A percentile compares a stretch with the other conserved stretches of the same genome.
Evolutionary conservation across 108 stramenopile genomes (phyloP).

Genomic region (Cyclotella sp.): DNA sequence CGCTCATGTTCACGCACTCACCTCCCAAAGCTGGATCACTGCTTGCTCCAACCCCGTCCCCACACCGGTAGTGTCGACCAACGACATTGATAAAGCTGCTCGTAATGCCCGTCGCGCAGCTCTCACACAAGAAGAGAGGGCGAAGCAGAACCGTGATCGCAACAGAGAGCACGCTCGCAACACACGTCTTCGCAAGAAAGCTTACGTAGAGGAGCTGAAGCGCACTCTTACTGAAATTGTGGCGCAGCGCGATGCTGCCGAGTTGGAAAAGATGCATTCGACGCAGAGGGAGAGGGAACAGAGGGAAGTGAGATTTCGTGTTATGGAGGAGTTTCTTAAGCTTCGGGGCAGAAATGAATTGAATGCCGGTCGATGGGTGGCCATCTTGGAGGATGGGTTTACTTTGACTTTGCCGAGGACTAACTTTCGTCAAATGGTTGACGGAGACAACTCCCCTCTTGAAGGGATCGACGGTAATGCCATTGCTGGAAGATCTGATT

Average conservation of each 20-base stretch:
- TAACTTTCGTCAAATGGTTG: constrained; percentile 67
- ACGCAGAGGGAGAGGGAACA: constrained; percentile 78
- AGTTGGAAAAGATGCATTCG: constrained; percentile 68
- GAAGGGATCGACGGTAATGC: constrained; percentile 10
- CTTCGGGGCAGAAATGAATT: constrained; percentile 74
- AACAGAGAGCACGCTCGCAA: constrained; percentile 95
- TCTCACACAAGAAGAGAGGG: constrained; percentile 87
- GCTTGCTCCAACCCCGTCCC: constrained; percentile 63
- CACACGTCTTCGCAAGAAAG: constrained; percentile 92
- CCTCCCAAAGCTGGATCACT: constrained; percentile 85
- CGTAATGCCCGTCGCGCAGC: constrained; percentile 71
- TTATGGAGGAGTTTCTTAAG: constrained; percentile 87
- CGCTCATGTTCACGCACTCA: constrained; percentile 85
- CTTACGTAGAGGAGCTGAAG: constrained; percentile 94
- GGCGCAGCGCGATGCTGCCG: constrained; percentile 75
- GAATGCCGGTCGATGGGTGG: constrained; percentile 78
- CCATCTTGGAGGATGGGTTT: constrained; percentile 85
- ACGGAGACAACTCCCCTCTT: constrained; percentile 16
- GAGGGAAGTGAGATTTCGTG: constrained; percentile 83
- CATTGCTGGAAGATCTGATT: neutral
- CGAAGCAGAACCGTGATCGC: constrained; percentile 91
- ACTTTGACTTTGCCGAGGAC: constrained; percentile 74
- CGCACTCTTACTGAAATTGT: constrained; percentile 85
- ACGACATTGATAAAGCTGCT: constrained; percentile 59
- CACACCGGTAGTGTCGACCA: constrained; percentile 25